phyloP scores from a whole-genome alignment of 2,329 filamentous ascomycete species.

The Nannizzia gypsea region DNA sequence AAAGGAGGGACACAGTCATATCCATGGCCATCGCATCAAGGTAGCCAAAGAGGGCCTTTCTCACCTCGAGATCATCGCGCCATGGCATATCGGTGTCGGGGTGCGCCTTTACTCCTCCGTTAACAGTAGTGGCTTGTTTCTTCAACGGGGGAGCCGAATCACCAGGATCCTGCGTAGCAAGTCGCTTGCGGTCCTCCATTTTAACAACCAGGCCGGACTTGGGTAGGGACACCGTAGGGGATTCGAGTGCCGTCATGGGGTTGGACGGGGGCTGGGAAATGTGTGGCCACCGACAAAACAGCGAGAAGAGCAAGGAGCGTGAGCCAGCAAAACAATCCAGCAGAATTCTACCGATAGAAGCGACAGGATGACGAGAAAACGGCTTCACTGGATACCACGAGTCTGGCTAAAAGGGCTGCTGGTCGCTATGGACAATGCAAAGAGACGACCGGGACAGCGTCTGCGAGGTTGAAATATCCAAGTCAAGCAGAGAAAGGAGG shows the following conservation, averaged over 20 bases:
- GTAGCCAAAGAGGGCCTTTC: slow-evolving; percentile 23
- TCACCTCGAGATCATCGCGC: slow-evolving; percentile 62
- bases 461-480: slow-evolving; percentile 14
- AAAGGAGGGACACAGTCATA: slow-evolving; percentile 16
- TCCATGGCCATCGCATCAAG: not conserved
- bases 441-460: slow-evolving; percentile 18
- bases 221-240: slow-evolving; percentile 60
- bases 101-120: slow-evolving; percentile 56
- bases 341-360: slow-evolving; percentile 1
- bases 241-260: slow-evolving; percentile 83
- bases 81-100: slow-evolving; percentile 57
- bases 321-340: slow-evolving; percentile 22
- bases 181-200: slow-evolving; percentile 99
- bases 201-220: slow-evolving; percentile 67
- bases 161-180: slow-evolving; percentile 65
- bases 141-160: slow-evolving; percentile 83
- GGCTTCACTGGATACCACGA: not conserved
- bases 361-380: not conserved
- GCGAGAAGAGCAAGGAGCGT: slow-evolving; percentile 3
- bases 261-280: slow-evolving; percentile 7
- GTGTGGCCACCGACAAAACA: slow-evolving; percentile 4
- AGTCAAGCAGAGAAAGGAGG: slow-evolving; percentile 20
- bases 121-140: slow-evolving; percentile 60
- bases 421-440: slow-evolving; percentile 3
- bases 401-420: not conserved